These are phyloP conservation scores for Penicillium coffeae DNA, from an alignment of 495 filamentous ascomycete genomes.

Conservation along the genomic window DNA sequence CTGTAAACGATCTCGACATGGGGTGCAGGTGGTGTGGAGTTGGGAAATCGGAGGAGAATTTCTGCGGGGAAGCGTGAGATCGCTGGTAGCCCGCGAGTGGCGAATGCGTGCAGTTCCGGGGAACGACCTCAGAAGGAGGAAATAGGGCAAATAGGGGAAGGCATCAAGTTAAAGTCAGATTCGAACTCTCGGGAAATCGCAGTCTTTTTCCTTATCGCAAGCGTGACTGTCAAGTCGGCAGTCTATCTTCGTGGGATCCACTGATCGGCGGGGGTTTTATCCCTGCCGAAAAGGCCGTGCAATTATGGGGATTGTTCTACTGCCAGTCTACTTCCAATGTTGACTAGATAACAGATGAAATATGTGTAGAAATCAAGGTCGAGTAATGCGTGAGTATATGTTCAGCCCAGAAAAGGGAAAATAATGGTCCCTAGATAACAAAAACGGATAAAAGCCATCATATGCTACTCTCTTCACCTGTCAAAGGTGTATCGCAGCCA, in stretches of 20 bases:
- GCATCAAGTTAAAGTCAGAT: neutral
- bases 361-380: constrained; percentile 16
- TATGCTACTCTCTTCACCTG: constrained; percentile 20
- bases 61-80: constrained; percentile 20
- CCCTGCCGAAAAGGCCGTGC: constrained; percentile 4
- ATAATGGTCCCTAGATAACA: constrained; percentile 11
- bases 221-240: constrained; percentile 3
- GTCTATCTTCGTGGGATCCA: constrained; percentile 10
- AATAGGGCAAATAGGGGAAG: neutral
- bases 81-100: constrained; percentile 1
- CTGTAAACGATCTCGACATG: constrained; percentile 47
- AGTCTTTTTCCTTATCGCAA: neutral
- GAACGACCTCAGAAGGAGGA: neutral
- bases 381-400: constrained; percentile 19
- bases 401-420: constrained; percentile 14
- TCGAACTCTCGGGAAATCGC: neutral
- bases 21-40: constrained; percentile 17
- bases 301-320: too few species aligned
- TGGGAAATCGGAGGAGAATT: constrained; percentile 13
- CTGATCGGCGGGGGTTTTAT: constrained; percentile 16
- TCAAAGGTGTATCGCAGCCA: constrained; percentile 93
- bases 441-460: constrained; percentile 7
- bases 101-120: constrained; percentile 1
- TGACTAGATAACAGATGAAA: too few species aligned
- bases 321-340: too few species aligned